These are phyloP conservation scores for Fistulifera pelliculosa DNA, from an alignment of 108 stramenopile genomes.

Conservation along the genomic window DNA sequence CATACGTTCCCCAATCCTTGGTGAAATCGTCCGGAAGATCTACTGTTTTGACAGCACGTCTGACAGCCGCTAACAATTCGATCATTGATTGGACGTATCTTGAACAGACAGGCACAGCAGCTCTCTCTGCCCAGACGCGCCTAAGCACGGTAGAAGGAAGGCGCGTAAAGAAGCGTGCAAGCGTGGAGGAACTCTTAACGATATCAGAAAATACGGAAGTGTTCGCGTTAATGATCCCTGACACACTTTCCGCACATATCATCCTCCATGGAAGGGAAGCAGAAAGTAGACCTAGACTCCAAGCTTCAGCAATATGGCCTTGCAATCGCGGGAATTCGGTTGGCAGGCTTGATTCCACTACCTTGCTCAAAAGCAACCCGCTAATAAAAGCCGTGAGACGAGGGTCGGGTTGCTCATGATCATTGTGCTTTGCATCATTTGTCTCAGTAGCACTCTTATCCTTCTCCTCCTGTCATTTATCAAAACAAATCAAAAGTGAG, in stretches of 20 bases:
- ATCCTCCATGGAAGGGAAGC: constrained; percentile 77
- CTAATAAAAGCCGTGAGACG: constrained; percentile 61
- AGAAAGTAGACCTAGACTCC: constrained; percentile 74
- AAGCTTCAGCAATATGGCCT: constrained; percentile 56
- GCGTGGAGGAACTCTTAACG: constrained; percentile 26
- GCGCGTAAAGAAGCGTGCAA: constrained; percentile 44
- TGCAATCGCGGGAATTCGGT: constrained; percentile 10
- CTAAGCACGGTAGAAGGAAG: constrained; percentile 51
- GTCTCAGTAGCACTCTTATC: too few relatives aligned
- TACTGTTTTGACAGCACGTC: constrained; percentile 7
- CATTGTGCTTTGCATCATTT: neutral
- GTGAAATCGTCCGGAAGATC: constrained; percentile 17
- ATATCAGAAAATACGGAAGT: constrained; percentile 33
- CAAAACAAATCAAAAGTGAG: constrained; percentile 2
- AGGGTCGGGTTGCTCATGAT: constrained; percentile 50
- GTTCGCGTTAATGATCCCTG: constrained; percentile 57
- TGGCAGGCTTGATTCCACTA: constrained; percentile 13
- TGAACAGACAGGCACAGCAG: constrained; percentile 74
- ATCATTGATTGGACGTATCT: constrained; percentile 72
- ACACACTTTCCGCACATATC: constrained; percentile 61
- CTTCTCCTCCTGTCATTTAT: neutral
- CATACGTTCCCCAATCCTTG: constrained; percentile 17
- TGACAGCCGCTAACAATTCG: constrained; percentile 59
- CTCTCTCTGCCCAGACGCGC: constrained; percentile 78
- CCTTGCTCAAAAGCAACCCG: constrained; percentile 47